phyloP scores from a whole-genome alignment of 2,329 filamentous ascomycete species.

The Sporothrix variecibatus region DNA sequence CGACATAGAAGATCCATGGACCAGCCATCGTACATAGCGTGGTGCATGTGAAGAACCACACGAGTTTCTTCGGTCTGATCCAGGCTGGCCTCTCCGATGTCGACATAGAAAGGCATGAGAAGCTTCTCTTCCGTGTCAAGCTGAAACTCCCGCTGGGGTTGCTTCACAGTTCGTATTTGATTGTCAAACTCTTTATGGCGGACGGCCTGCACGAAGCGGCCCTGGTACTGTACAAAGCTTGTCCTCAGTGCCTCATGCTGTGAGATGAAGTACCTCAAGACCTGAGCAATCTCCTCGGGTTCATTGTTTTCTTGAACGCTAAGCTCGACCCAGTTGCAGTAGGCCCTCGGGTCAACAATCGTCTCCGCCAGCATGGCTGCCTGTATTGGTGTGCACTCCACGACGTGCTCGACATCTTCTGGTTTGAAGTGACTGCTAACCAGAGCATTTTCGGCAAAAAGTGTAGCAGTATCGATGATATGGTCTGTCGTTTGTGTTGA shows the following conservation, averaged over 20 bases:
- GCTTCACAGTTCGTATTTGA: constrained; percentile 47
- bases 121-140: constrained; percentile 43
- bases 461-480: background rate
- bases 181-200: constrained; percentile 54
- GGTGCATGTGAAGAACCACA: constrained; percentile 66
- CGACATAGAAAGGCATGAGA: constrained; percentile 63
- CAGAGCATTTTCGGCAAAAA: constrained; percentile 27
- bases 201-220: constrained; percentile 62
- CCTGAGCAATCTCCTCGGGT: constrained; percentile 46
- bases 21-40: constrained; percentile 93
- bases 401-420: constrained; percentile 20
- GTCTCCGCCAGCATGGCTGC: constrained; percentile 80
- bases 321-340: constrained; percentile 77
- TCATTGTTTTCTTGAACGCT: constrained; percentile 48
- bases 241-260: constrained; percentile 70
- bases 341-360: constrained; percentile 56
- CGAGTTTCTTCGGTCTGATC: constrained; percentile 33
- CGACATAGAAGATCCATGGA: constrained; percentile 73
- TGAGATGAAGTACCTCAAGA: constrained; percentile 52
- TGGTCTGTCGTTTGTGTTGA: background rate
- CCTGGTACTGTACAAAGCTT: constrained; percentile 64
- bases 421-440: background rate
- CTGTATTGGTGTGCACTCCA: constrained; percentile 72
- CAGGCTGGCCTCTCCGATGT: constrained; percentile 44
- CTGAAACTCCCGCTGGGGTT: constrained; percentile 43